Evolutionary conservation across 2,329 filamentous ascomycete species (phyloP), one percentile per base, ranked within the genome.

Genomic region (Alternaria arbusti): DNA sequence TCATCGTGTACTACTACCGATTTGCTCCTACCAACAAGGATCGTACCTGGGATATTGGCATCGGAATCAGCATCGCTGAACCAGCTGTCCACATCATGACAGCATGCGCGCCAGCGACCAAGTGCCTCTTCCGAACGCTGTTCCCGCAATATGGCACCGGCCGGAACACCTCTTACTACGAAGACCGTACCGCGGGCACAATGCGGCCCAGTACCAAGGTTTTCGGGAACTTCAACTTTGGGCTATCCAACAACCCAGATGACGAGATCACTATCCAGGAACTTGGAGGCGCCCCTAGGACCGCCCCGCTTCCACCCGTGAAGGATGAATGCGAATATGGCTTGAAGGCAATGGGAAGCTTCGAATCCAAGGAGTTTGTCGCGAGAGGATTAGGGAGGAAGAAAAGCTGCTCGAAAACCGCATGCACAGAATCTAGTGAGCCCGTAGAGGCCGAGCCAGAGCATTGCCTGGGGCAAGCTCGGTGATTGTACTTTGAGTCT

Each of bases 91-190:
- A 84, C 54, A 85, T 88, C 65, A 78, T 86, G 46, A 85, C 84
- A 0, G 85, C 85, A 7, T 86, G 84, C 65, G 82, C 87, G 0
- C 86, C 86, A 0, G 86, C 85, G 0, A 76, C 87, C 43, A 80
- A 84, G 6, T 84, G 85, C 3, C 79, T 85, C 13, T 66, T 86
- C 30, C 75, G 78, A 4, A 69, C 71, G 40, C 52, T 79, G 9
- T 69, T 75, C 59, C 78, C 78, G 7, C 75, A 77, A 22, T 79
- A 79, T 60, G 68, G 73, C 4, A 68, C 70, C 2, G 60, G 66
- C 11, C 65, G 64, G 12, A 60, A 54, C 1, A 62, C 64, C 20
- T 61, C 67, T 2, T 64, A 68, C 51, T 68, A 71, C 54, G 59
- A 65, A 49, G 61, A 73, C 17, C 47, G 63, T 32, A 54, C 52